A percentile compares a stretch with the other conserved stretches of the same genome.
Conservation (phyloP, 2,329 filamentous ascomycete species). For the Gaeumannomyces sp. region DNA sequence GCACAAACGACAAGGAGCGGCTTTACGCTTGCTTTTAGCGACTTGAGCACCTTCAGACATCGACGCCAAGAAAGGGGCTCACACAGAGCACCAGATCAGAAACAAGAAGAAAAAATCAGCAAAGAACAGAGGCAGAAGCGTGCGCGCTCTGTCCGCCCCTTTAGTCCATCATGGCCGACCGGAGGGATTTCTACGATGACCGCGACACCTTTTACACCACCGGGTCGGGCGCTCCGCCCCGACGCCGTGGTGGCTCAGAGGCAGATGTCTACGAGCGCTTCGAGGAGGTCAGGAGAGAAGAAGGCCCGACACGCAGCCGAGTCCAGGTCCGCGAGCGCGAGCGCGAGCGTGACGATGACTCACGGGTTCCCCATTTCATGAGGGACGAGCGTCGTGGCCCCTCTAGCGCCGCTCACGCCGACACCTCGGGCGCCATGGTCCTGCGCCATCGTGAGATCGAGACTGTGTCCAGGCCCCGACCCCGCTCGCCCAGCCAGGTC, state of each 20-base stretch:
- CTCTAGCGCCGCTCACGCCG: constrained; percentile 24
- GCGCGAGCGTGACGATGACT: constrained; percentile 36
- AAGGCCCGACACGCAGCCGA: neutral
- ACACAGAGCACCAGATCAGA: too few species aligned
- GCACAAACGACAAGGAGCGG: too few species aligned
- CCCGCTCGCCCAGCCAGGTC: constrained; percentile 36
- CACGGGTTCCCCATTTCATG: constrained; percentile 43
- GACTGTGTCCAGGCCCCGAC: constrained; percentile 40
- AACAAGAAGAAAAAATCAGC: too few species aligned
- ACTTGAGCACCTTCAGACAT: too few species aligned
- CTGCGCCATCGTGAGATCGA: constrained; percentile 50
- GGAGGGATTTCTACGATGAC: constrained; percentile 9
- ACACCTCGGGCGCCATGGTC: constrained; percentile 43
- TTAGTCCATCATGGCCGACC: constrained; percentile 4
- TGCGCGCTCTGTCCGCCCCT: too few species aligned
- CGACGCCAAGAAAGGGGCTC: too few species aligned
- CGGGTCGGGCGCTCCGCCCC: constrained; percentile 2
- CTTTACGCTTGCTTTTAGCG: too few species aligned
- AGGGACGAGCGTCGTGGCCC: constrained; percentile 37
- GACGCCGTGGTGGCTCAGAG: constrained; percentile 6
- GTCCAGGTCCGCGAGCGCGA: constrained; percentile 33
- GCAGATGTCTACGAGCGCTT: constrained; percentile 6
- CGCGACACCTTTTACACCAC: constrained; percentile 10
- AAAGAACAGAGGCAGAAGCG: too few species aligned
- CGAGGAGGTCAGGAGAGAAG: constrained; percentile 6